A percentile compares a stretch with the other conserved stretches of the same genome.
phyloP scores from a whole-genome alignment of 352 stramenopile genomes.

The Pythium phragmitis region DNA sequence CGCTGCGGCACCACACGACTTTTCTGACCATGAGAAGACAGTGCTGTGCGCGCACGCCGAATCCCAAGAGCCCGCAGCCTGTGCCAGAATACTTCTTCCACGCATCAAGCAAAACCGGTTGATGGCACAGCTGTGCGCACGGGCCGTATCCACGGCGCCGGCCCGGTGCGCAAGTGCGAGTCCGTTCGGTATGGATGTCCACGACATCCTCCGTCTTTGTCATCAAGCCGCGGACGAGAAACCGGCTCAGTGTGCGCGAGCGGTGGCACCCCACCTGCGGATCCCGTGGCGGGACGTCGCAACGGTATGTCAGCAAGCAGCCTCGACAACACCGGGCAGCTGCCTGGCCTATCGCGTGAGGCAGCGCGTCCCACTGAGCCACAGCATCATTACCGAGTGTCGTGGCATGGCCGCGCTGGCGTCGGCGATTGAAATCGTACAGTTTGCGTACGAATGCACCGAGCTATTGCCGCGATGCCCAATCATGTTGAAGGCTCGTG shows the following conservation, averaged over 20 bases:
- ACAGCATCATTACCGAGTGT: constrained; percentile 34
- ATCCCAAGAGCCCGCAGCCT: constrained; percentile 36
- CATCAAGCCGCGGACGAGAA: constrained; percentile 26
- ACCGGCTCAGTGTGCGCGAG: constrained; percentile 42
- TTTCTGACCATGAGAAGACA: constrained; percentile 37
- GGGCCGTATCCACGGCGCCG: constrained; percentile 2
- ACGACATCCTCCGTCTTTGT: constrained; percentile 42
- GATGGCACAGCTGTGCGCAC: constrained; percentile 16
- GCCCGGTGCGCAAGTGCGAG: constrained; percentile 24
- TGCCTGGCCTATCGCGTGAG: constrained; percentile 44
- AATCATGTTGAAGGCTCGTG: constrained; percentile 35
- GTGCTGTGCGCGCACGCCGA: constrained; percentile 39
- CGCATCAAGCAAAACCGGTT: neutral
- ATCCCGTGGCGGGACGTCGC: constrained; percentile 35
- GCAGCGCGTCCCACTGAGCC: constrained; percentile 23
- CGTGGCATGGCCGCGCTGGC: constrained; percentile 26
- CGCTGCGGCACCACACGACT: constrained; percentile 30
- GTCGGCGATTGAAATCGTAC: constrained; percentile 39
- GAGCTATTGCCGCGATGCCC: constrained; percentile 46
- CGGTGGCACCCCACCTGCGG: constrained; percentile 26
- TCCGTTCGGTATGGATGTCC: constrained; percentile 43
- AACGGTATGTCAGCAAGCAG: constrained; percentile 34
- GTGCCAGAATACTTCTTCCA: constrained; percentile 25
- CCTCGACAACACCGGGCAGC: constrained; percentile 37
- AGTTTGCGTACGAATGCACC: constrained; percentile 47